Percentiles rank a stretch among this genome's conserved stretches.
phyloP scores from a whole-genome alignment of 768 basidiomycete species.

The Pulveroboletus sp. region DNA sequence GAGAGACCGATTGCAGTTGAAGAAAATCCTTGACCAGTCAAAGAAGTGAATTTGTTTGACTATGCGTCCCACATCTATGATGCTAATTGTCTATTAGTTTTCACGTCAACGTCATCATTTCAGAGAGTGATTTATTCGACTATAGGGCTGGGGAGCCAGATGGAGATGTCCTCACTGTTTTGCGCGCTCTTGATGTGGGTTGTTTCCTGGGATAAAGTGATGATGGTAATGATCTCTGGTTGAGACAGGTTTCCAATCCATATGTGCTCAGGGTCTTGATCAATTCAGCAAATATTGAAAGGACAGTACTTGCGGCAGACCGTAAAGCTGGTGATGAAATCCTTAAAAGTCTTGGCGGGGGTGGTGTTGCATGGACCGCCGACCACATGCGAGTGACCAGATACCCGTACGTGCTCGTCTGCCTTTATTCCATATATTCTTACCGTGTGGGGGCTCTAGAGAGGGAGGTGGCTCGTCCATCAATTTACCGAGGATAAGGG shows the following conservation, averaged over 20 bases:
- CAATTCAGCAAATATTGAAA: conserved; percentile 69
- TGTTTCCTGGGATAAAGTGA: background rate
- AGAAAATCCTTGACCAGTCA: conserved; percentile 46
- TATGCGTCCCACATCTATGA: background rate
- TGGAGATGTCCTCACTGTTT: conserved; percentile 57
- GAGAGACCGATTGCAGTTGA: conserved; percentile 55
- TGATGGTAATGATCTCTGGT: background rate
- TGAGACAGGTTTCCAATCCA: conserved; percentile 62
- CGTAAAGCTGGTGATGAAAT: conserved; percentile 61
- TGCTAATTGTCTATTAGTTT: conserved; percentile 33
- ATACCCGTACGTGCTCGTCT: conserved; percentile 47
- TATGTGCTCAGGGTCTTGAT: conserved; percentile 79
- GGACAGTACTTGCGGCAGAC: conserved; percentile 54
- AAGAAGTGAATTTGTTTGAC: conserved; percentile 55
- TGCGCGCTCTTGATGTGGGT: conserved; percentile 75
- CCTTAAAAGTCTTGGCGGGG: conserved; percentile 38
- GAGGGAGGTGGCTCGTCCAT: conserved; percentile 64
- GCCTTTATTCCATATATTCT: background rate
- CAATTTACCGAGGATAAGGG: conserved; percentile 28
- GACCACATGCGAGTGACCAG: conserved; percentile 61
- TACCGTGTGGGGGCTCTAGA: conserved; percentile 30
- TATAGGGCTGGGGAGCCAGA: conserved; percentile 70
- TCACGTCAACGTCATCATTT: conserved; percentile 53
- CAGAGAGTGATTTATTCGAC: conserved; percentile 76
- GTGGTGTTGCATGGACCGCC: conserved; percentile 59